Evolutionary conservation across 2,329 filamentous ascomycete species (phyloP).

Genomic region (Phaeosphaeria sp.): DNA sequence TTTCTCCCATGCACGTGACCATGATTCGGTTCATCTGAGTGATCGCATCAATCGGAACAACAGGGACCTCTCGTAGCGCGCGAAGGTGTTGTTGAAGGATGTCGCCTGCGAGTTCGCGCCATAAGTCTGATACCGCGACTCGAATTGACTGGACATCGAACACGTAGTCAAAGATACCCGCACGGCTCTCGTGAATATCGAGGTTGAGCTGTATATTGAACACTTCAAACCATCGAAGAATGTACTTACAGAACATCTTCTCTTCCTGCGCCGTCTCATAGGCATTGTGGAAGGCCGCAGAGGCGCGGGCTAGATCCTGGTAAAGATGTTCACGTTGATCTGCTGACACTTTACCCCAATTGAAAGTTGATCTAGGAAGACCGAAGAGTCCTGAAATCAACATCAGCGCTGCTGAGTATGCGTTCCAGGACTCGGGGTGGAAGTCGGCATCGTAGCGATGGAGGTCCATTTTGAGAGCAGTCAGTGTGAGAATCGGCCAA

Average conservation of each 20-base stretch:
- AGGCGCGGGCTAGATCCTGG: background rate
- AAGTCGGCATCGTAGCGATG: background rate
- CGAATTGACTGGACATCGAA: background rate
- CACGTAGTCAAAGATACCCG: background rate
- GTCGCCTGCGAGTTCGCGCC: background rate
- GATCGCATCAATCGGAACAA: background rate
- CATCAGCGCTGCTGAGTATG: background rate
- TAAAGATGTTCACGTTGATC: background rate
- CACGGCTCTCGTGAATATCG: background rate
- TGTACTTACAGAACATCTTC: background rate
- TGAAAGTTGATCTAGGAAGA: background rate
- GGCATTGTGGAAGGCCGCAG: background rate
- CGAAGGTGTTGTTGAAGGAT: background rate
- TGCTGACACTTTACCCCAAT: background rate
- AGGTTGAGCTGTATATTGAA: background rate
- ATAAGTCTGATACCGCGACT: background rate
- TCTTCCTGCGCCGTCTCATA: background rate
- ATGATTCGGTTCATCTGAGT: background rate
- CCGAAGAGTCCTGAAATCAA: background rate
- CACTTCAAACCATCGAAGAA: background rate
- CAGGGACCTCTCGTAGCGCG: background rate
- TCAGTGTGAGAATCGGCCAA: background rate
- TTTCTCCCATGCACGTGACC: background rate
- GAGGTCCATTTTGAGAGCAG: background rate
- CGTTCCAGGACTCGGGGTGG: background rate